Evolutionary conservation across 768 basidiomycete species (phyloP), one percentile per base, ranked within the genome.

Genomic region (Crucibulum laeve): DNA sequence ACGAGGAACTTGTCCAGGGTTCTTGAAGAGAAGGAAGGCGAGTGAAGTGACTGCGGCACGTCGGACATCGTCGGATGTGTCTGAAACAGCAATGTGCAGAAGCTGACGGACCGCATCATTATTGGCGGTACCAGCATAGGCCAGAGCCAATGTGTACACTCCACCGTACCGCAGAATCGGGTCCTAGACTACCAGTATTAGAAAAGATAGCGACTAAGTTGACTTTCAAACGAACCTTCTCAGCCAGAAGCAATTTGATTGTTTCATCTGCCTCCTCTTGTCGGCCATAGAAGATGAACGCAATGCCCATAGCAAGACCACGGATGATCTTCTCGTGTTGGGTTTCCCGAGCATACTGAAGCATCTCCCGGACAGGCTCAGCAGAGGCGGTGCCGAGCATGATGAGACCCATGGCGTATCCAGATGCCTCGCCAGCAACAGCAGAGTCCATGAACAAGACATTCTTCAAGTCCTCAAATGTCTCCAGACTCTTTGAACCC

Each of bases 241-340:
- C 96, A 6, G 79, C 77, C 37, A 93, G 68, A 23, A 98, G 65
- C 36, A 72, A 62, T 55, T 83, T 83, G 47, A 95, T 82, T 1
- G 87, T 85, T n/a, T 71, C 69, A 50, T 97, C 86, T 5, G 96
- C 95, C 54, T 91, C 82, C 59, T 97, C 96, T 64, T 94, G 91
- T 39, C 85, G 79, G 30, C 90, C 92, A 49, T 95, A 98, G 65
- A 80, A 91, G 46, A 98, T 77, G 62, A 98, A 91, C 2, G 91
- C 91, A 34, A 93, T 73, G 17, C 95, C 95, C 53, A 99, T 77
- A 5, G 94, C 90, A 42, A 99, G 75, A 51, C 93, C 93, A 35
- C 96, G 85, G 43, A 98, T 98, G 57, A 98, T 98, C 71, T 98
- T 99, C 71, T 99, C 96, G 59, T 98, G 96, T 57, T 96, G 92